phyloP scores from a whole-genome alignment of 2,329 filamentous ascomycete species.

The Fusarium papillatum region DNA sequence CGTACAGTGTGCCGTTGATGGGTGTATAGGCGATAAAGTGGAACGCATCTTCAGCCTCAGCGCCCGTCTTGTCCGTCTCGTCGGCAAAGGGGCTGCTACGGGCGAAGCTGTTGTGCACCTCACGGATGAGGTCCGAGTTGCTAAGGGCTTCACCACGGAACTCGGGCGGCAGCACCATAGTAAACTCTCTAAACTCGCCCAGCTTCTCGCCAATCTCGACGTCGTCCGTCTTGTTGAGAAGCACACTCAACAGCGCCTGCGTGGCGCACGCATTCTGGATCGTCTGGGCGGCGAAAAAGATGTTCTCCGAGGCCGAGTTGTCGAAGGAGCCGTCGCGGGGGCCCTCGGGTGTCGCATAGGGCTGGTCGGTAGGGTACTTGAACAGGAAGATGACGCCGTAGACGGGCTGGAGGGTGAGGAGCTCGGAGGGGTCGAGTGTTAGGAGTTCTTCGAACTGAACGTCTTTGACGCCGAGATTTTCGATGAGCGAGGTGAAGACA shows the following conservation, averaged over 20 bases:
- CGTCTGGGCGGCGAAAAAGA: slow-evolving; percentile 97
- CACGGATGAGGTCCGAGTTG: slow-evolving; percentile 77
- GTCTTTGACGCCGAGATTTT: slow-evolving; percentile 89
- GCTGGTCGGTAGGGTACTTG: slow-evolving; percentile 86
- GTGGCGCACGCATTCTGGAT: slow-evolving; percentile 99
- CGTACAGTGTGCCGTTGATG: slow-evolving; percentile 85
- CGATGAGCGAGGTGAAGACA: slow-evolving; percentile 97
- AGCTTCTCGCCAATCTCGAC: slow-evolving; percentile 82
- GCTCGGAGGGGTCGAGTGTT: slow-evolving; percentile 83
- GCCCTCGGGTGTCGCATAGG: slow-evolving; percentile 69
- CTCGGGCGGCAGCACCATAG: slow-evolving; percentile 84
- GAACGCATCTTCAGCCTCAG: slow-evolving; percentile 87
- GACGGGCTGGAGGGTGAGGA: slow-evolving; percentile 80
- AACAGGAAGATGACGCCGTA: slow-evolving; percentile 99
- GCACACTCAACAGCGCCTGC: slow-evolving; percentile 91
- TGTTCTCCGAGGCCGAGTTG: slow-evolving; percentile 76
- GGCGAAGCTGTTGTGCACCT: slow-evolving; percentile 92
- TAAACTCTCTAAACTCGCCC: slow-evolving; percentile 88
- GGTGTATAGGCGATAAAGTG: slow-evolving; percentile 98
- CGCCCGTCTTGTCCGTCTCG: slow-evolving; percentile 78
- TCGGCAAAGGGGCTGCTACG: slow-evolving; percentile 91
- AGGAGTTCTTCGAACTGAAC: slow-evolving; percentile 98
- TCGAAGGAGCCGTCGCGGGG: slow-evolving; percentile 90
- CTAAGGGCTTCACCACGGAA: slow-evolving; percentile 72
- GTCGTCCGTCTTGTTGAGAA: slow-evolving; percentile 83